Evolutionary conservation across 2,329 filamentous ascomycete species (phyloP), one percentile per base, ranked within the genome.

Genomic region (Thielaviopsis musarum): DNA sequence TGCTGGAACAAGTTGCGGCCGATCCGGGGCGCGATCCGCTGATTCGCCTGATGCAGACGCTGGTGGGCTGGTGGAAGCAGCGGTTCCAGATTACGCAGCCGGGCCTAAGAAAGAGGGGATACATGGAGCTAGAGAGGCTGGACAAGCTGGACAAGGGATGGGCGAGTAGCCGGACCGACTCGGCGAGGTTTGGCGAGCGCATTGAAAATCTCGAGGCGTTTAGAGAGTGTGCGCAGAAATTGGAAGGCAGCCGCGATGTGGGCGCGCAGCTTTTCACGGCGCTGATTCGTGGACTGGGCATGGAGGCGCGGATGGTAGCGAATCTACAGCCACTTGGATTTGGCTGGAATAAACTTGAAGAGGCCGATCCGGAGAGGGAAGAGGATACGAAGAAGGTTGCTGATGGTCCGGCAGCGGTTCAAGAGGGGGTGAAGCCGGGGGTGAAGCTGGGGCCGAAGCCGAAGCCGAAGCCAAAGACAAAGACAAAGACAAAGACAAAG

Each of bases 231-330:
- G 91, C 91, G 1, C 80, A 80, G 63, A 73, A 74, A 34, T 88
- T 88, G 65, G 75, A 82, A 62, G 93, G 93, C 0, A 96, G 90
- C 62, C 80, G 91, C 63, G 93, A 97, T 69, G 77, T 93, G 2
- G 91, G 90, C 0, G 85, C 88, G 0, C 91, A 97, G 67, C 76
- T 98, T 0, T 97, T 97, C 64, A 94, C 89, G 0, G 88, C 89
- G 2, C 72, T 98, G 7, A 69, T 96, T 22, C 78, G 93, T 64
- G 89, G 84, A 0, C 68, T 97, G 12, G 88, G 88, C 0, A 73
- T 97, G 2, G 89, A 96, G 66, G 82, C 88, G 12, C 80, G 91
- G 30, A 79, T 97, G 75, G 82, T 97, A 2, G 83, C 84, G 10
- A 96, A 83, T 67, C 69, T 98, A 49, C 93, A 97, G 67, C 85